phyloP scores from a whole-genome alignment of 73 alveolate species.

The Blepharisma japonicum region DNA sequence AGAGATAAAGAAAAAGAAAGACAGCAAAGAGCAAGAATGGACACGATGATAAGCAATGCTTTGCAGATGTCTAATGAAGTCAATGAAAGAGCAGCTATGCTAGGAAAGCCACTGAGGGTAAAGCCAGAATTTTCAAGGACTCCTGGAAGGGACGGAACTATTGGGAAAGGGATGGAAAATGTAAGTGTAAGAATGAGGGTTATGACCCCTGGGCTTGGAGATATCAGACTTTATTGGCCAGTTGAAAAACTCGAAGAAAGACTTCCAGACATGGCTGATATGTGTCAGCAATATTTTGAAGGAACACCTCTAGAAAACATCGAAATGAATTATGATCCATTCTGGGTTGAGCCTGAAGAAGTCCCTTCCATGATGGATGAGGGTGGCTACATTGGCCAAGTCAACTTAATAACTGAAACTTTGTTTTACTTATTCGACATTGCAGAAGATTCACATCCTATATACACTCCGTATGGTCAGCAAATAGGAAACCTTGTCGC shows the following conservation, averaged over 20 bases:
- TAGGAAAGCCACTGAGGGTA: slow-evolving; percentile 2
- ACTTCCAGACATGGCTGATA: slow-evolving; percentile 35
- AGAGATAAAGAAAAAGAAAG: slow-evolving; percentile 30
- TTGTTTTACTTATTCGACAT: neutral
- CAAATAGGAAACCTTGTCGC: slow-evolving; percentile 23
- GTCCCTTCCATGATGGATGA: slow-evolving; percentile 14
- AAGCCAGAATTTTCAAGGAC: neutral
- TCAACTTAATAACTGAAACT: neutral
- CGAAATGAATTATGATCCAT: slow-evolving; percentile 65
- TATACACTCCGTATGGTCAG: neutral
- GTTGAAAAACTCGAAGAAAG: slow-evolving; percentile 49
- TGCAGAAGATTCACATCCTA: neutral
- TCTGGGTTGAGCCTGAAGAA: slow-evolving; percentile 78
- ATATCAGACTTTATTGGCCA: slow-evolving; percentile 41
- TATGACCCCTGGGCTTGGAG: slow-evolving; percentile 1
- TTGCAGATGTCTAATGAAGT: slow-evolving; percentile 21
- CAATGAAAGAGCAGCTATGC: slow-evolving; percentile 16
- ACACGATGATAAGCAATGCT: neutral
- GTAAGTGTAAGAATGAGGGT: neutral
- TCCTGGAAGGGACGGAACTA: neutral
- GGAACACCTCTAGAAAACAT: slow-evolving; percentile 23
- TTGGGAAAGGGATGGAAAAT: neutral
- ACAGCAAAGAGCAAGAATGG: neutral
- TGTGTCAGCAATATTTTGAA: slow-evolving; percentile 23
- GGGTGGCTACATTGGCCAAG: slow-evolving; percentile 19